phyloP scores from a whole-genome alignment of 371 early-diverging fungal genomes.

The Dichotomocladium elegans region DNA sequence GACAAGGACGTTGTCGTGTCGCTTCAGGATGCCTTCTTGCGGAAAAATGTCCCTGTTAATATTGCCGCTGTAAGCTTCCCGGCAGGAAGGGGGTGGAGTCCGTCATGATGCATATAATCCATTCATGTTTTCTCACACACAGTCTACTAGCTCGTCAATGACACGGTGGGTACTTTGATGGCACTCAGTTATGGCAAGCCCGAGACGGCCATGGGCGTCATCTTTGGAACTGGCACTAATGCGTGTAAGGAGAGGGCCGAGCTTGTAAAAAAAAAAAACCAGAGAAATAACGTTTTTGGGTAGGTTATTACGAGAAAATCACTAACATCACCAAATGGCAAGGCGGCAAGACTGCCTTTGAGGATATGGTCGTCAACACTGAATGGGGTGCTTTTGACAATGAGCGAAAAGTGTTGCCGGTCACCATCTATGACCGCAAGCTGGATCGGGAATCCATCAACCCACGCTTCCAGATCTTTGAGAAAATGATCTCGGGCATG shows the following conservation, averaged over 20 bases:
- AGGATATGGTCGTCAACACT: slow-evolving; percentile 87
- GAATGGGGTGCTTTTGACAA: slow-evolving; percentile 90
- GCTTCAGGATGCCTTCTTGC: slow-evolving; percentile 78
- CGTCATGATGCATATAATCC: not conserved
- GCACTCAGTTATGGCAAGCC: slow-evolving; percentile 82
- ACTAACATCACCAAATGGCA: slow-evolving; percentile 42
- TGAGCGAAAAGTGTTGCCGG: slow-evolving; percentile 64
- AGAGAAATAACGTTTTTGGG: slow-evolving; percentile 3
- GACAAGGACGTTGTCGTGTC: slow-evolving; percentile 76
- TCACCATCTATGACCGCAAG: slow-evolving; percentile 80
- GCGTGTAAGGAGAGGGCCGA: slow-evolving; percentile 35
- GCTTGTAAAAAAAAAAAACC: not conserved
- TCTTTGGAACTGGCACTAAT: slow-evolving; percentile 96
- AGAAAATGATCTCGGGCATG: too few species aligned
- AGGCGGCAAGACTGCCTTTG: slow-evolving; percentile 23
- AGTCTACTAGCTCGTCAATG: slow-evolving; percentile 80
- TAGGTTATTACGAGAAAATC: slow-evolving; percentile 72
- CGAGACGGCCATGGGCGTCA: slow-evolving; percentile 83
- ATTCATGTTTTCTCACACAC: not conserved
- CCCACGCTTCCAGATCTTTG: slow-evolving; percentile 74
- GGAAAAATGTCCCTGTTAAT: slow-evolving; percentile 68
- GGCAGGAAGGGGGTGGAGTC: not conserved
- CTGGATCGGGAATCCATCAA: slow-evolving; percentile 80
- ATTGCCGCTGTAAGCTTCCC: slow-evolving; percentile 69
- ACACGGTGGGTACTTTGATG: slow-evolving; percentile 93